Conservation (phyloP, 2,329 filamentous ascomycete genomes). For the Calycina marina region DNA sequence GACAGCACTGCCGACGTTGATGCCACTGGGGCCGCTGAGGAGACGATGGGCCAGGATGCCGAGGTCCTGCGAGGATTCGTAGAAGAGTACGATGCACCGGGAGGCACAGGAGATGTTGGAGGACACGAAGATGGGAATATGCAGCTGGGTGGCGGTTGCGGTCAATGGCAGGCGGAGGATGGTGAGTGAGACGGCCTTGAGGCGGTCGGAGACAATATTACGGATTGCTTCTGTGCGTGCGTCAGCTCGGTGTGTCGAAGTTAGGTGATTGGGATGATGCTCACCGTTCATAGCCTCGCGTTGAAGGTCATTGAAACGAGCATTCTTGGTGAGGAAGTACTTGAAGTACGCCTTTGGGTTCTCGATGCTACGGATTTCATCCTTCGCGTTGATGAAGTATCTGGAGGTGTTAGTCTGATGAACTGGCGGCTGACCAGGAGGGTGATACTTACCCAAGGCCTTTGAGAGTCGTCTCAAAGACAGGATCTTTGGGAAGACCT, state of each 20-base stretch:
- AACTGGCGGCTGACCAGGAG: constrained; percentile 4
- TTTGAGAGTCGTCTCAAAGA: constrained; percentile 50
- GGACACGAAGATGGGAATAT: constrained; percentile 56
- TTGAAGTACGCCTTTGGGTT: constrained; percentile 58
- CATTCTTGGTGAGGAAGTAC: constrained; percentile 58
- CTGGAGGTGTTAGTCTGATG: constrained; percentile 28
- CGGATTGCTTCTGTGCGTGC: constrained; percentile 42
- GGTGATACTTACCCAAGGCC: constrained; percentile 49
- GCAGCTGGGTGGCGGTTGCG: constrained; percentile 31
- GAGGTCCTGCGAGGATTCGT: constrained; percentile 56
- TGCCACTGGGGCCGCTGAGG: constrained; percentile 45
- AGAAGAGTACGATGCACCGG: constrained; percentile 60
- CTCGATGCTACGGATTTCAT: constrained; percentile 58
- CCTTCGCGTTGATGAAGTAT: constrained; percentile 63
- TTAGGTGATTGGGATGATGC: constrained; percentile 12
- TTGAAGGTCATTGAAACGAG: constrained; percentile 64
- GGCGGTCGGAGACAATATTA: constrained; percentile 43
- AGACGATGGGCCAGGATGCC: constrained; percentile 61
- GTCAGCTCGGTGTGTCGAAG: constrained; percentile 1
- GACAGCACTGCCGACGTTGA: constrained; percentile 57
- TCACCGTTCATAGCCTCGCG: constrained; percentile 60
- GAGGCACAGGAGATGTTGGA: constrained; percentile 37
- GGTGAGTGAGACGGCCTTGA: constrained; percentile 43
- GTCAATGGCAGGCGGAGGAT: constrained; percentile 47
- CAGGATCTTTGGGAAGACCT: constrained; percentile 54